Evolutionary conservation across 2,329 filamentous ascomycete genomes (phyloP).

Genomic region (Verticillium zaregamsianum): DNA sequence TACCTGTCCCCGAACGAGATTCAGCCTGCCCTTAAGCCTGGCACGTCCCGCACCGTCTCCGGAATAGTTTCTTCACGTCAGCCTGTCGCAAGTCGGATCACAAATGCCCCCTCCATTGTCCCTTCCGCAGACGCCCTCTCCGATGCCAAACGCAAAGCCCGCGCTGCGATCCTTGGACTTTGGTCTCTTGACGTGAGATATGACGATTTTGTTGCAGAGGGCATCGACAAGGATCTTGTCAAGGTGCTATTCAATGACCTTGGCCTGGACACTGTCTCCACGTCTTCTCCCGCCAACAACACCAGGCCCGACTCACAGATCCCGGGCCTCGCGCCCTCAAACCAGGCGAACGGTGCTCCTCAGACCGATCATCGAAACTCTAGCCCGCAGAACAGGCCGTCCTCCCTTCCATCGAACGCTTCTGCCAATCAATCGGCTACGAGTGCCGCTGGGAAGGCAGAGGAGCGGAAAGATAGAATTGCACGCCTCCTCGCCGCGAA

Average conservation of each 20-base stretch:
- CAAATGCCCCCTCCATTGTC: not conserved
- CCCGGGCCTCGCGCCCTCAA: not conserved
- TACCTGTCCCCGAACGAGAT: constrained; percentile 47
- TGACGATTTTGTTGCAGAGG: constrained; percentile 68
- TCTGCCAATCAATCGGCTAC: not conserved
- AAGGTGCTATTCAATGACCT: constrained; percentile 64
- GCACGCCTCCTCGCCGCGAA: constrained; percentile 73
- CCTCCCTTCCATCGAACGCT: not conserved
- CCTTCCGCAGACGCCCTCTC: constrained; percentile 14
- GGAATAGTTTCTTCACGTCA: not conserved
- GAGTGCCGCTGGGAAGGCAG: constrained; percentile 27
- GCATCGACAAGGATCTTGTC: constrained; percentile 61
- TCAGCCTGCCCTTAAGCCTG: constrained; percentile 12
- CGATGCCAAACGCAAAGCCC: constrained; percentile 54
- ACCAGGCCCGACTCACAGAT: not conserved
- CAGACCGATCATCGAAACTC: not conserved
- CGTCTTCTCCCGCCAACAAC: constrained; percentile 13
- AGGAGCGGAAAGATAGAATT: constrained; percentile 72
- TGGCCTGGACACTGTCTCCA: constrained; percentile 45
- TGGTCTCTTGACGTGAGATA: constrained; percentile 67
- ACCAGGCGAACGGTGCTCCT: not conserved
- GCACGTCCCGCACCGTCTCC: not conserved
- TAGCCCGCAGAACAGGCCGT: not conserved
- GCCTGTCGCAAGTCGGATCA: not conserved
- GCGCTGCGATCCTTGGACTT: constrained; percentile 63